phyloP scores from a whole-genome alignment of 306 rosid genomes.

The Cicer yamashitae region DNA sequence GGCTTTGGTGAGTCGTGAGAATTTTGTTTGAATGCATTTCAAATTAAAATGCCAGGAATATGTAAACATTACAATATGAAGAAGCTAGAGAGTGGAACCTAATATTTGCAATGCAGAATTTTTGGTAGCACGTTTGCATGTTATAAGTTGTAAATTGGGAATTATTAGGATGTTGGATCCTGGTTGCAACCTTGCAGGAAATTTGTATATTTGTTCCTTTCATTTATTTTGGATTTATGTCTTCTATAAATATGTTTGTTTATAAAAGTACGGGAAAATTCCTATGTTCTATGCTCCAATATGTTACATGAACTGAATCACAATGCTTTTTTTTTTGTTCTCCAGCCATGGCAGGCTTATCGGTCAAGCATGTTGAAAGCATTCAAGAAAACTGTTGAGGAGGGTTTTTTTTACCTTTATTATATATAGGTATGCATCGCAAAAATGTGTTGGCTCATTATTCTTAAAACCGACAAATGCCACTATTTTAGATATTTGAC shows the following conservation, averaged over 20 bases:
- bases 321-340: conserved; percentile 10
- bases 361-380: conserved; percentile 96
- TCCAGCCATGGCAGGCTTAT: conserved; percentile 67
- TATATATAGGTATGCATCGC: conserved; percentile 84
- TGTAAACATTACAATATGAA: conserved; percentile 11
- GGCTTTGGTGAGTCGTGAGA: too few species aligned
- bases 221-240: background rate
- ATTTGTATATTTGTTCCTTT: conserved; percentile 20
- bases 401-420: conserved; percentile 85
- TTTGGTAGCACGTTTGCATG: conserved; percentile 25
- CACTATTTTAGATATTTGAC: conserved; percentile 34
- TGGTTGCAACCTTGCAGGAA: conserved; percentile 7
- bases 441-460: conserved; percentile 30
- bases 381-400: conserved; percentile 93
- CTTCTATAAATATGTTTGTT: conserved; percentile 15
- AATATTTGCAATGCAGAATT: conserved; percentile 14
- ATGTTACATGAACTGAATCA: background rate
- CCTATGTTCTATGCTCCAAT: conserved; percentile 8
- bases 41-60: conserved; percentile 12
- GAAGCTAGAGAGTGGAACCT: conserved; percentile 32
- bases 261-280: conserved; percentile 15
- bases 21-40: conserved; percentile 7
- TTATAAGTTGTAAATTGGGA: conserved; percentile 29
- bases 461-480: conserved; percentile 32
- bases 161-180: conserved; percentile 31